Evolutionary conservation across 257 asterid species (phyloP), one percentile per base, ranked within the genome.

Genomic region (Galeopsis tetrahit): DNA sequence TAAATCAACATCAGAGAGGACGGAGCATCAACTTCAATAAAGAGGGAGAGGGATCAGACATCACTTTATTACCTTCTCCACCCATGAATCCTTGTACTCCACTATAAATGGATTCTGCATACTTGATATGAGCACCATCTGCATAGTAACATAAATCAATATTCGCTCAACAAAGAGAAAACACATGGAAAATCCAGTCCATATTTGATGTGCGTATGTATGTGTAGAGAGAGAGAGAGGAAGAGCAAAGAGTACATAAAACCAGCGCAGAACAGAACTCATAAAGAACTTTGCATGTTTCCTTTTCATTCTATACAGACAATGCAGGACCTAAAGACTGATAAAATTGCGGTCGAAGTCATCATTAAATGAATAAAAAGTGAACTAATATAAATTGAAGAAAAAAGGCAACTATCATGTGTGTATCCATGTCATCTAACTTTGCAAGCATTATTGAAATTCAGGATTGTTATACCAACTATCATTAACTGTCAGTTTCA

Each of bases 61-160:
- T 65, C 65, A 36, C 49, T 17, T 68, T 13, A 63, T 71, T 73
- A 88, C 98, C 98, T 92, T 92, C 84, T 92, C 98, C 79, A 92
- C 98, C 98, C 98, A 92, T 64, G 98, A 87, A 81, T 92, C 98
- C 80, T 90, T 92, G 82, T 90, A 92, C 85, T 92, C 98, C 83
- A 92, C 97, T 34, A 92, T 84, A 80, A 86, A 92, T 60, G 96
- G 97, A 60, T 90, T 87, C 71, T 70, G 83, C 96, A 92, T 90
- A 70, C 82, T 85, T 38, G 97, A 85, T 63, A 92, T 92, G 73
- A 92, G 96, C 74, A 85, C 96, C 98, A 92, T 90, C 97, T 92
- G 71, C 82, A 80, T 49, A 56, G 64, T 11, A 21, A 63, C 68
- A 62, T 4, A 51, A 61, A 42, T 60, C 48, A 35, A 31, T 17